Conservation (phyloP, 2,329 filamentous ascomycete species). For the Byssochlamys sp. region DNA sequence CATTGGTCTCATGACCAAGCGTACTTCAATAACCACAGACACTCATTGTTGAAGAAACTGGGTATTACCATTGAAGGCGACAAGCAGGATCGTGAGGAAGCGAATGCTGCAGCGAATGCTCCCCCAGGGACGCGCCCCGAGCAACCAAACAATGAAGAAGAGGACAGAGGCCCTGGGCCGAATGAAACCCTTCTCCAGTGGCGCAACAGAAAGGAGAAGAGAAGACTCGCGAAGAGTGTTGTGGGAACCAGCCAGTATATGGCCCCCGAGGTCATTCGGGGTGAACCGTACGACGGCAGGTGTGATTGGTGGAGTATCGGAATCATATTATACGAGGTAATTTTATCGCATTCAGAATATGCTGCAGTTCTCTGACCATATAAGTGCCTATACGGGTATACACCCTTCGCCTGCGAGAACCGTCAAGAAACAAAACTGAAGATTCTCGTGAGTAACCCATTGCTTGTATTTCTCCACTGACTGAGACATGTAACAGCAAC, state of each 20-base stretch:
- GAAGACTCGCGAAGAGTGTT: slow-evolving; percentile 68
- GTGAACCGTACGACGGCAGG: slow-evolving; percentile 75
- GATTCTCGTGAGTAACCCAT: slow-evolving; percentile 54
- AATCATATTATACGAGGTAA: slow-evolving; percentile 76
- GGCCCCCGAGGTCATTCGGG: slow-evolving; percentile 84
- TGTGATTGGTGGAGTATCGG: slow-evolving; percentile 98
- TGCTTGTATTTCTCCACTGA: not conserved
- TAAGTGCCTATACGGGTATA: slow-evolving; percentile 80
- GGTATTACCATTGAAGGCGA: slow-evolving; percentile 67
- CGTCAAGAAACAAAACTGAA: slow-evolving; percentile 76
- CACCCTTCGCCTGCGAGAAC: slow-evolving; percentile 76
- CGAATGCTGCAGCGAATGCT: slow-evolving; percentile 25
- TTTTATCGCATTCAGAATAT: slow-evolving; percentile 8
- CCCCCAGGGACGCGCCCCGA: slow-evolving; percentile 1
- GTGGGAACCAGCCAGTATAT: slow-evolving; percentile 97
- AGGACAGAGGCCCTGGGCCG: slow-evolving; percentile 16
- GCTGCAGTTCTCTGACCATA: not conserved
- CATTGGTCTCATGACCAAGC: slow-evolving; percentile 86
- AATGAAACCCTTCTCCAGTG: slow-evolving; percentile 53
- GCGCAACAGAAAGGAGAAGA: slow-evolving; percentile 59
- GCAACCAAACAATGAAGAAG: slow-evolving; percentile 18
- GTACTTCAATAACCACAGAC: slow-evolving; percentile 76
- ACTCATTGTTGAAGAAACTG: slow-evolving; percentile 66
- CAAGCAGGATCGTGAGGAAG: slow-evolving; percentile 54
- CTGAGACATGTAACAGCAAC: slow-evolving; percentile 46